These are phyloP conservation scores for Passiflora organensis DNA, from an alignment of 345 rosid species.

Conservation along the genomic window DNA sequence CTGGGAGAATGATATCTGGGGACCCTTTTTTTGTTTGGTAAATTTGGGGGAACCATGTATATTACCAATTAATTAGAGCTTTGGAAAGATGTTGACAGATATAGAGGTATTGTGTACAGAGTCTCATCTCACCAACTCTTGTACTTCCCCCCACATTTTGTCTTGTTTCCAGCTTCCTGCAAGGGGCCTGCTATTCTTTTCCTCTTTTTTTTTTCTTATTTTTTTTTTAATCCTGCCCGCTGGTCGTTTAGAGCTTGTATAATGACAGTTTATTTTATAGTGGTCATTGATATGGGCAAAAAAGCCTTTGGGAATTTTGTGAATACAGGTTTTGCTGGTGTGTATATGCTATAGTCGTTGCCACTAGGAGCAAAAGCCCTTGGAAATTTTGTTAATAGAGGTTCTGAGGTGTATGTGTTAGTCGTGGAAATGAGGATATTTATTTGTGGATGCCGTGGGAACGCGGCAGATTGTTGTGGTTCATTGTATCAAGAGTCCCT, in stretches of 20 bases:
- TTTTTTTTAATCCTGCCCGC: constrained; percentile 31
- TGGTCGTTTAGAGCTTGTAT: constrained; percentile 48
- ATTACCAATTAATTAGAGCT: constrained; percentile 50
- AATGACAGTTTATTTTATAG: constrained; percentile 44
- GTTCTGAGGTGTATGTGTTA: too few relatives aligned
- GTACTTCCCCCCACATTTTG: constrained; percentile 18
- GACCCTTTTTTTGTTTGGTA: constrained; percentile 7
- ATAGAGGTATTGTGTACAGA: constrained; percentile 67
- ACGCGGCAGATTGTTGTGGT: too few relatives aligned
- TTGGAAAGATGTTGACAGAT: constrained; percentile 44
- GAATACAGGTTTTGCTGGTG: constrained; percentile 24
- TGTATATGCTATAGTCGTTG: neutral
- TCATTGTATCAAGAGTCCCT: too few relatives aligned
- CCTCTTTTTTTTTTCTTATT: too few relatives aligned
- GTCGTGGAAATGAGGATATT: too few relatives aligned
- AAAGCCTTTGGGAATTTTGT: constrained; percentile 47
- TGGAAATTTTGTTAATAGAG: too few relatives aligned
- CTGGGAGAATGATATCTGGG: constrained; percentile 10
- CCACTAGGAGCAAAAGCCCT: too few relatives aligned
- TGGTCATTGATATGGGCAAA: constrained; percentile 20
- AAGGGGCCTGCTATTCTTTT: constrained; percentile 18
- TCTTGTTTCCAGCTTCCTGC: constrained; percentile 6
- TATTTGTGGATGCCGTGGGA: too few relatives aligned
- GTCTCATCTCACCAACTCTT: constrained; percentile 32
- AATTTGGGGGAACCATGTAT: constrained; percentile 41